Evolutionary conservation across 2,329 filamentous ascomycete species (phyloP).

Genomic region (Cyphellophora europaea): DNA sequence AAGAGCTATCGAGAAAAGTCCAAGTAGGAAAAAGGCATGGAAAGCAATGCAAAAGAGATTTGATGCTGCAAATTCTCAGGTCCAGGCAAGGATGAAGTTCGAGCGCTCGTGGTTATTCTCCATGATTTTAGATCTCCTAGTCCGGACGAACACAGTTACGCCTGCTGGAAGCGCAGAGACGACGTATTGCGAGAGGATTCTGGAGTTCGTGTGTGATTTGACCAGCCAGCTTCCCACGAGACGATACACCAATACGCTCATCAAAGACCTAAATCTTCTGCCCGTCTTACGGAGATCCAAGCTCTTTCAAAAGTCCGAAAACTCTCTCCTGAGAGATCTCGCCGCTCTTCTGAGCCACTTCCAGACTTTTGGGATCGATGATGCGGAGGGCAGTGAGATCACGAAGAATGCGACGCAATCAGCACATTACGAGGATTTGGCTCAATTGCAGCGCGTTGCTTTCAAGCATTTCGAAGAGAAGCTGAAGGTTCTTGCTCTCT

Average conservation of each 20-base stretch:
- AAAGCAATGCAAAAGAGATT: constrained; percentile 76
- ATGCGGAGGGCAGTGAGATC: constrained; percentile 73
- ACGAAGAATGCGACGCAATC: constrained; percentile 67
- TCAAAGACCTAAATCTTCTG: constrained; percentile 77
- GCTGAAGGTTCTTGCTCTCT: constrained; percentile 79
- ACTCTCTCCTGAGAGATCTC: constrained; percentile 71
- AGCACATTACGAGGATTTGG: constrained; percentile 65
- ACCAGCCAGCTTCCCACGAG: constrained; percentile 89
- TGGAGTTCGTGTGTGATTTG: constrained; percentile 82
- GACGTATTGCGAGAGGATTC: constrained; percentile 84
- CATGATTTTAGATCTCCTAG: constrained; percentile 72
- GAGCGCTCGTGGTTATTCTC: constrained; percentile 91
- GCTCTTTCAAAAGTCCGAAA: constrained; percentile 64
- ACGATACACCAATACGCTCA: constrained; percentile 80
- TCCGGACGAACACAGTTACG: constrained; percentile 53
- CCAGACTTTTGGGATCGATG: constrained; percentile 79
- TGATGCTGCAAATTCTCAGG: constrained; percentile 63
- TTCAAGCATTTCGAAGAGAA: constrained; percentile 82
- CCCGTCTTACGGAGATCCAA: constrained; percentile 70
- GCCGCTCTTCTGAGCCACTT: constrained; percentile 76
- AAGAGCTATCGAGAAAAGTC: constrained; percentile 58
- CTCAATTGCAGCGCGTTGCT: constrained; percentile 67
- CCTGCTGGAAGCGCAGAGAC: constrained; percentile 43
- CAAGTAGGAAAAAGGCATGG: constrained; percentile 83
- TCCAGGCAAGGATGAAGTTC: constrained; percentile 73